Evolutionary conservation across 345 rosid genomes (phyloP).

Genomic region (Acer yangbiense): DNA sequence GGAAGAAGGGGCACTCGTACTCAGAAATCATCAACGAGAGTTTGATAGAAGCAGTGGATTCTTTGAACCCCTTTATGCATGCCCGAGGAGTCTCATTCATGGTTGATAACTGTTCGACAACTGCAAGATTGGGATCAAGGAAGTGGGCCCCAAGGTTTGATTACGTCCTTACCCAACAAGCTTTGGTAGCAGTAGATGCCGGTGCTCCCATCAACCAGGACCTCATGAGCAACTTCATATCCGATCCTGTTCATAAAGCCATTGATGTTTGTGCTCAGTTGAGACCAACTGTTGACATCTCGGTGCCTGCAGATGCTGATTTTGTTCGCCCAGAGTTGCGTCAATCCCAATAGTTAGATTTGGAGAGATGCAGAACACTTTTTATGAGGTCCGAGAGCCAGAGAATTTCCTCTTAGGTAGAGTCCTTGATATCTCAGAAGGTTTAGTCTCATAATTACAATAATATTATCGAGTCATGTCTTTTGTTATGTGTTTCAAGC

Average conservation of each 20-base stretch:
- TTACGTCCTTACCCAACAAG: conserved; percentile 77
- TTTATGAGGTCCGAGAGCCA: too few relatives aligned
- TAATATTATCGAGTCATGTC: not conserved
- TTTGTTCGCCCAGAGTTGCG: conserved; percentile 55
- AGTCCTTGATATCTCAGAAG: not conserved
- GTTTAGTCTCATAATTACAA: not conserved
- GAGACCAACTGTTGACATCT: conserved; percentile 46
- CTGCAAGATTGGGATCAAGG: conserved; percentile 86
- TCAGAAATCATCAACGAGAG: conserved; percentile 93
- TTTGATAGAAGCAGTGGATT: conserved; percentile 88
- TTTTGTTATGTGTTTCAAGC: not conserved
- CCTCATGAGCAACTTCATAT: conserved; percentile 46
- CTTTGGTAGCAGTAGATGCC: conserved; percentile 52
- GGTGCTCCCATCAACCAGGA: conserved; percentile 40
- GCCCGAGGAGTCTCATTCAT: conserved; percentile 94
- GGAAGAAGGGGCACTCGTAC: conserved; percentile 91
- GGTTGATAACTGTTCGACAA: conserved; percentile 95
- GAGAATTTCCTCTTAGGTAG: not conserved
- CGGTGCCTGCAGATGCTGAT: conserved; percentile 50
- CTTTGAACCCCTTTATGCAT: conserved; percentile 92
- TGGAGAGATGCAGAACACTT: not conserved
- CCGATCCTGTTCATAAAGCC: conserved; percentile 49
- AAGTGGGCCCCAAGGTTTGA: conserved; percentile 94
- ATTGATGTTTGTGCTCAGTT: conserved; percentile 36
- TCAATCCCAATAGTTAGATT: conserved; percentile 25